phyloP scores from a whole-genome alignment of 768 basidiomycete species.

The Tricholoma matsutake region DNA sequence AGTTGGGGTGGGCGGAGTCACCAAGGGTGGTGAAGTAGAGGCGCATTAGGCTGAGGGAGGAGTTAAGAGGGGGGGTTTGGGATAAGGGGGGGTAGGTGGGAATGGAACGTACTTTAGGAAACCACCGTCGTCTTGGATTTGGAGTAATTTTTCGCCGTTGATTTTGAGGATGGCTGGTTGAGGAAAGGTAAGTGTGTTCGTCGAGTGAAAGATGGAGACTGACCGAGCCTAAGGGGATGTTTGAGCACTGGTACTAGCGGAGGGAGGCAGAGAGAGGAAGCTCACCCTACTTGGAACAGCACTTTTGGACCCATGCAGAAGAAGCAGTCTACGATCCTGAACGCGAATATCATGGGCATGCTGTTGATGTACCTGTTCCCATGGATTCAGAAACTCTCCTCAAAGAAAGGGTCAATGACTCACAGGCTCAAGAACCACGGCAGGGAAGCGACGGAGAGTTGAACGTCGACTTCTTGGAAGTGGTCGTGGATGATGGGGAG shows the following conservation, averaged over 20 bases:
- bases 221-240: background rate
- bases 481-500: conserved; percentile 94
- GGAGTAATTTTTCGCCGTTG: conserved; percentile 87
- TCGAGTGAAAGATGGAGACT: conserved; percentile 13
- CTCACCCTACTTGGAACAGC: conserved; percentile 94
- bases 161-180: conserved; percentile 89
- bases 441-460: conserved; percentile 92
- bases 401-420: conserved; percentile 28
- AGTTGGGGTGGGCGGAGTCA: conserved; percentile 89
- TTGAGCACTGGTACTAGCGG: background rate
- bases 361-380: conserved; percentile 75
- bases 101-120: conserved; percentile 78
- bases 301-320: conserved; percentile 99
- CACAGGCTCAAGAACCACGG: conserved; percentile 98
- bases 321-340: conserved; percentile 96
- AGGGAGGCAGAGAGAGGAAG: background rate
- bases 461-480: conserved; percentile 88
- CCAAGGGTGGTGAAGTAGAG: conserved; percentile 93
- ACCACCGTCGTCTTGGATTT: conserved; percentile 94
- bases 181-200: background rate
- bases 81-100: no score
- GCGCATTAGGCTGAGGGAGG: conserved; percentile 73
- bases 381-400: background rate
- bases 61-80: conserved; percentile 1
- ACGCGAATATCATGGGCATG: conserved; percentile 97